These are phyloP conservation scores for Hyaloscypha finlandica DNA, from an alignment of 495 filamentous ascomycete genomes.

Conservation along the genomic window DNA sequence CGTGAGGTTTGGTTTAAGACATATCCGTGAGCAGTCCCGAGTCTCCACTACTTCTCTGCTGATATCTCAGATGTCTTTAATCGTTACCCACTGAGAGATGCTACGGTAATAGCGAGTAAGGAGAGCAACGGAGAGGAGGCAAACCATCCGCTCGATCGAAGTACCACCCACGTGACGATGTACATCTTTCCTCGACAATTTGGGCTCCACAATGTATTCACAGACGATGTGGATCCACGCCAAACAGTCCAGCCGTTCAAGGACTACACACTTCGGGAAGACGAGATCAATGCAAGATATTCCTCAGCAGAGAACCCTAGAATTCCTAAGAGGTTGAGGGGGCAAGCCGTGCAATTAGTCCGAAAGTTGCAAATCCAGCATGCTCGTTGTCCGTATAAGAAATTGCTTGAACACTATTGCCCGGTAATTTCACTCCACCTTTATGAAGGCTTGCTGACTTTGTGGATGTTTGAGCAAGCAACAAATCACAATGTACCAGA, in stretches of 20 bases:
- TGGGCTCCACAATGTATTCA: conserved; percentile 89
- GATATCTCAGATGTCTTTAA: conserved; percentile 75
- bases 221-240: conserved; percentile 58
- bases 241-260: conserved; percentile 73
- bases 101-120: not conserved
- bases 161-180: conserved; percentile 74
- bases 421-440: conserved; percentile 39
- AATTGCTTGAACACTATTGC: conserved; percentile 81
- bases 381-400: conserved; percentile 71
- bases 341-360: conserved; percentile 57
- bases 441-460: not conserved
- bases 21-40: conserved; percentile 66
- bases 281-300: conserved; percentile 60
- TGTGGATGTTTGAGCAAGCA: conserved; percentile 2
- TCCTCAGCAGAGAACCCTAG: conserved; percentile 33
- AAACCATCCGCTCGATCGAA: not conserved
- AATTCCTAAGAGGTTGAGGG: conserved; percentile 78
- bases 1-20: conserved; percentile 72
- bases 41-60: conserved; percentile 20
- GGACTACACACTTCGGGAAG: conserved; percentile 80
- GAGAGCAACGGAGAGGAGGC: not conserved
- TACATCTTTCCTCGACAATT: conserved; percentile 95
- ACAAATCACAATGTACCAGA: not conserved
- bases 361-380: conserved; percentile 70
- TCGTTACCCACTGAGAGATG: conserved; percentile 55